A percentile compares a stretch with the other conserved stretches of the same genome.
phyloP scores from a whole-genome alignment of 1,284 basidiomycete species.

The Athelia sp. region DNA sequence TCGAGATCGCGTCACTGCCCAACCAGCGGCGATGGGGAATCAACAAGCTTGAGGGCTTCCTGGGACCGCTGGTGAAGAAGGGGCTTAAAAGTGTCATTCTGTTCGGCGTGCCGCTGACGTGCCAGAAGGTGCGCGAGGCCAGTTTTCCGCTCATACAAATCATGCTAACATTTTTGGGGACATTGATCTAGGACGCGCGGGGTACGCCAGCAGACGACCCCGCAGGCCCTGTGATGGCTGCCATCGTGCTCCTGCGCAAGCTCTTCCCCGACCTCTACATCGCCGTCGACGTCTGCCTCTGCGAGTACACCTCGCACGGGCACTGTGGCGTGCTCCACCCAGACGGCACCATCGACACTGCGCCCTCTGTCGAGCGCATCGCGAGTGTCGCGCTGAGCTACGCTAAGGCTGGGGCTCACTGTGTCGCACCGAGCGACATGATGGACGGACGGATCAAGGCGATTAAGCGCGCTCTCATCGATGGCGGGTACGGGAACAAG shows the following conservation, averaged over 20 bases:
- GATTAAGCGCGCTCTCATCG: slow-evolving; percentile 86
- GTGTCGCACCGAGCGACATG: slow-evolving; percentile 99
- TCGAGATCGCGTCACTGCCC: slow-evolving; percentile 74
- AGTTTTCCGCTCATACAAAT: slow-evolving; percentile 3
- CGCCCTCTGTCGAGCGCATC: slow-evolving; percentile 78
- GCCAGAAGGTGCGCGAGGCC: slow-evolving; percentile 65
- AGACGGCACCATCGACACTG: slow-evolving; percentile 74
- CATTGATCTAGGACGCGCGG: slow-evolving; percentile 57
- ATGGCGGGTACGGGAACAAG: slow-evolving; percentile 78
- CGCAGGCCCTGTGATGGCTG: slow-evolving; percentile 88
- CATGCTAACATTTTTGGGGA: slow-evolving; percentile 2
- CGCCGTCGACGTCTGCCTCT: slow-evolving; percentile 96
- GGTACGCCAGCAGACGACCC: slow-evolving; percentile 91
- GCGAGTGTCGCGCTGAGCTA: slow-evolving; percentile 93
- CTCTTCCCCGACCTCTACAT: slow-evolving; percentile 86
- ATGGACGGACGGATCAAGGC: slow-evolving; percentile 94
- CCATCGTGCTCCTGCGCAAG: slow-evolving; percentile 72
- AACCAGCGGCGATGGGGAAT: slow-evolving; percentile 93
- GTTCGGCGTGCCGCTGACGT: slow-evolving; percentile 90
- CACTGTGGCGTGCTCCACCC: slow-evolving; percentile 86
- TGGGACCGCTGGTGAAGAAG: slow-evolving; percentile 85
- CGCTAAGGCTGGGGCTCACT: slow-evolving; percentile 92
- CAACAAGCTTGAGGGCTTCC: slow-evolving; percentile 85
- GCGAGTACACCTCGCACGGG: slow-evolving; percentile 98
- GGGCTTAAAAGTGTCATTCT: slow-evolving; percentile 91